These are phyloP conservation scores for Linum lewisii DNA, from an alignment of 345 rosid species.

Conservation along the genomic window DNA sequence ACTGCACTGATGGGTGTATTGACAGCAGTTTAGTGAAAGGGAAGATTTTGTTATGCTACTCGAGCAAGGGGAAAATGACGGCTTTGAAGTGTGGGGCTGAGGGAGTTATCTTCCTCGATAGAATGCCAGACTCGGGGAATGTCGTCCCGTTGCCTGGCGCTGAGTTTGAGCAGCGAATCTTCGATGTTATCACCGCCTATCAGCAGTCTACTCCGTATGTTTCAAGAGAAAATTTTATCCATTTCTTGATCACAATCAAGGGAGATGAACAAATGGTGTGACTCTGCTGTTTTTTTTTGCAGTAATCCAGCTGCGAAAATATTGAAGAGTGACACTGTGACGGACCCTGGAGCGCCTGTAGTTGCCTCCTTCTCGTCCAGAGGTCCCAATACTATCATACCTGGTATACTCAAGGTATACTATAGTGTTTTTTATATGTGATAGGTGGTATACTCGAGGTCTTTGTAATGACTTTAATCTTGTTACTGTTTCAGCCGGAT, in stretches of 20 bases:
- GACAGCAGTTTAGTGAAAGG: not conserved
- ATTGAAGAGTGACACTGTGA: conserved; percentile 21
- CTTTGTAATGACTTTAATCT: not conserved
- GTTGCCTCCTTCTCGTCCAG: conserved; percentile 32
- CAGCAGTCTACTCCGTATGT: not conserved
- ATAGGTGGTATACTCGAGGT: not conserved
- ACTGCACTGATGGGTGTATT: not conserved
- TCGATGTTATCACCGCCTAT: not conserved
- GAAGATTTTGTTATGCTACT: not conserved
- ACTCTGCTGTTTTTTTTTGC: not conserved
- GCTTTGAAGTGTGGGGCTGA: not conserved
- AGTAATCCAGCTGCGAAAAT: conserved; percentile 22
- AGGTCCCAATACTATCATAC: conserved; percentile 23
- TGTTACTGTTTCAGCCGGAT: conserved; percentile 24
- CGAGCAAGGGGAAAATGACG: not conserved
- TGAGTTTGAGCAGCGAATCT: not conserved
- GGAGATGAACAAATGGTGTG: too few species aligned
- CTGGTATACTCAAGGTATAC: conserved; percentile 20
- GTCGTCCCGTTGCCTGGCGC: not conserved
- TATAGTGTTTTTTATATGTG: not conserved
- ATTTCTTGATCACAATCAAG: too few species aligned
- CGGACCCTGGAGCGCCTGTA: conserved; percentile 25
- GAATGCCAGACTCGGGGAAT: not conserved
- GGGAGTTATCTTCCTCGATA: not conserved
- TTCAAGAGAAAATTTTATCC: too few species aligned